Conservation (phyloP, 176 grass and related monocot genomes). For the Microstegium vimineum region DNA sequence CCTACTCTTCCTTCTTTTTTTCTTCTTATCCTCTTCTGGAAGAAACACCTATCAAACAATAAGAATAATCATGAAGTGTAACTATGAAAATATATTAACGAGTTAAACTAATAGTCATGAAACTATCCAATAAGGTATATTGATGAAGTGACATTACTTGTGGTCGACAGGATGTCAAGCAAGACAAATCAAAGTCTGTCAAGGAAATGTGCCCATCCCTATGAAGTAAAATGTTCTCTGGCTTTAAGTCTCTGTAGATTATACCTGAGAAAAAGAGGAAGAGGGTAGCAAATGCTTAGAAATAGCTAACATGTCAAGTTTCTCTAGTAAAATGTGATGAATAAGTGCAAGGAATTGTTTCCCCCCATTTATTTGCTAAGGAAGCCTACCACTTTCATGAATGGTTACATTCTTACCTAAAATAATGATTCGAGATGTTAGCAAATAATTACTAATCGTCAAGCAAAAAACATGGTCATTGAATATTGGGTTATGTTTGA, state of each 20-base stretch:
- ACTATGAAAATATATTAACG: not conserved
- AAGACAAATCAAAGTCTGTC: slow-evolving; percentile 92
- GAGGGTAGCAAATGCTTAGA: not conserved
- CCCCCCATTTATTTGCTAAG: not conserved
- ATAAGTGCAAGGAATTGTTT: not conserved
- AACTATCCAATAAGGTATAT: not conserved
- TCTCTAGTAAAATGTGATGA: not conserved
- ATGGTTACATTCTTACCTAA: not conserved
- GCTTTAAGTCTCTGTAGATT: slow-evolving; percentile 93
- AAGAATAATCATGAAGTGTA: not conserved
- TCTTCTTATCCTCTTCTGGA: slow-evolving; percentile 59
- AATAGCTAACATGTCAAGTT: not conserved
- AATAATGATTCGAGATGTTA: not conserved
- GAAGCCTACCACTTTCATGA: not conserved
- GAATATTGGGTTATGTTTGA: not conserved
- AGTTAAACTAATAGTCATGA: not conserved
- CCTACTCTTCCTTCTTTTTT: slow-evolving; percentile 33
- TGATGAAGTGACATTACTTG: slow-evolving; percentile 40
- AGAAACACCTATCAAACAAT: slow-evolving; percentile 56
- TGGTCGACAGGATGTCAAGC: slow-evolving; percentile 74
- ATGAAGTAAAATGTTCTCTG: slow-evolving; percentile 89
- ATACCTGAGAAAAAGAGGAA: slow-evolving; percentile 50
- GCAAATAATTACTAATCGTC: not conserved
- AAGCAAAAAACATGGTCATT: not conserved
- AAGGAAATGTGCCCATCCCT: slow-evolving; percentile 77